Conservation (phyloP, 805 yeast genomes). For the Ogataea ganodermae region DNA sequence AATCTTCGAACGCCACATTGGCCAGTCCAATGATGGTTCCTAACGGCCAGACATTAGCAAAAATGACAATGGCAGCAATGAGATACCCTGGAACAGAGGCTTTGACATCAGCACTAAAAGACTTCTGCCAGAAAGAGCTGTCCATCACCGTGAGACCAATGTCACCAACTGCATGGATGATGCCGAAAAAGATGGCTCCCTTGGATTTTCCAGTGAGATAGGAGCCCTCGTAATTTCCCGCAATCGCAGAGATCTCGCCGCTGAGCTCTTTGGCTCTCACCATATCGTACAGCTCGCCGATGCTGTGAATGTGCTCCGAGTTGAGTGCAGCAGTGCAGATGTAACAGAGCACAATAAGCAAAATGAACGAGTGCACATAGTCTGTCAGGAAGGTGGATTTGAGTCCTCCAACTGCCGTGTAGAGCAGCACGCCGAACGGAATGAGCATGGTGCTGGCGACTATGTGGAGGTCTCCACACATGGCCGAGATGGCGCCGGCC, state of each 20-base stretch:
- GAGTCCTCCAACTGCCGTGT: slow-evolving; percentile 39
- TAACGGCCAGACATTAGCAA: slow-evolving; percentile 39
- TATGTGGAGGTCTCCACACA: slow-evolving; percentile 26
- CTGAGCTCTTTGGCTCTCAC: slow-evolving; percentile 20
- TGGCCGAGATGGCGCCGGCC: slow-evolving; percentile 33
- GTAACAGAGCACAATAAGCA: slow-evolving; percentile 33
- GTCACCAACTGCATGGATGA: slow-evolving; percentile 39
- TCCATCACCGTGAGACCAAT: slow-evolving; percentile 42
- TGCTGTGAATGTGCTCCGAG: slow-evolving; percentile 33
- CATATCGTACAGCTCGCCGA: slow-evolving; percentile 33
- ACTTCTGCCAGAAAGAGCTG: slow-evolving; percentile 43
- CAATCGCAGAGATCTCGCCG: slow-evolving; percentile 27
- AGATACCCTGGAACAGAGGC: slow-evolving; percentile 42
- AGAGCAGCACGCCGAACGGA: slow-evolving; percentile 37
- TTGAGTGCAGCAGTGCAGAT: slow-evolving; percentile 32
- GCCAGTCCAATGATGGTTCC: slow-evolving; percentile 41
- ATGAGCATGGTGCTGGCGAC: slow-evolving; percentile 32
- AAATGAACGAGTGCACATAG: slow-evolving; percentile 37
- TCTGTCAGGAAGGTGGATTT: slow-evolving; percentile 39
- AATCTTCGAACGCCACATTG: slow-evolving; percentile 32
- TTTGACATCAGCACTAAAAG: slow-evolving; percentile 38
- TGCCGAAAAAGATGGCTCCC: slow-evolving; percentile 39
- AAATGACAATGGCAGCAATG: slow-evolving; percentile 37
- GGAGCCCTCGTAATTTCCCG: slow-evolving; percentile 39
- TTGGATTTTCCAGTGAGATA: slow-evolving; percentile 40